Evolutionary conservation across 2,329 filamentous ascomycete genomes (phyloP).

Genomic region (Ophiobolus disseminans): DNA sequence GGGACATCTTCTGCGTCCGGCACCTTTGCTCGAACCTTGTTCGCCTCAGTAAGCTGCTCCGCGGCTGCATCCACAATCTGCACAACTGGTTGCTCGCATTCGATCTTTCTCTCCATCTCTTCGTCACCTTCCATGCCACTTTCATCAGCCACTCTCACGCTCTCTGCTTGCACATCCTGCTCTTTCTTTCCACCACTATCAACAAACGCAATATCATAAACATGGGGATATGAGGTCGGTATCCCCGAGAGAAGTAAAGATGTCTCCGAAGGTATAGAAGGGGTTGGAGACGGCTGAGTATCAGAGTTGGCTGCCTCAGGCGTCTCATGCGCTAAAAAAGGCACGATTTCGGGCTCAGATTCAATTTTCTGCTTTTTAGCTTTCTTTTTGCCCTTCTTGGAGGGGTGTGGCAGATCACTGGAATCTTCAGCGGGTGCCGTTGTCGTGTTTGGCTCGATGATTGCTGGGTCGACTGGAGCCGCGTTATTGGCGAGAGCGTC

Average conservation of each 20-base stretch:
- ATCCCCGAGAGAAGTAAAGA: slow-evolving; percentile 37
- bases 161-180: slow-evolving; percentile 7
- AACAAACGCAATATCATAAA: slow-evolving; percentile 34
- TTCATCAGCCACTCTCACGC: slow-evolving; percentile 7
- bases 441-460: neutral
- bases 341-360: slow-evolving; percentile 12
- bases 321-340: slow-evolving; percentile 45
- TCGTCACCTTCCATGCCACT: neutral
- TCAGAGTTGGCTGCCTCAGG: slow-evolving; percentile 42
- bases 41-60: slow-evolving; percentile 11
- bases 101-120: slow-evolving; percentile 3
- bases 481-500: neutral
- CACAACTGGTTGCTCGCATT: slow-evolving; percentile 1
- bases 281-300: slow-evolving; percentile 39
- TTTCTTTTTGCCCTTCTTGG: slow-evolving; percentile 28
- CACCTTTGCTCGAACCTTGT: neutral
- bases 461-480: neutral
- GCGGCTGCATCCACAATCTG: slow-evolving; percentile 7
- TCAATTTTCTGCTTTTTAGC: slow-evolving; percentile 24
- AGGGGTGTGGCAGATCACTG: neutral
- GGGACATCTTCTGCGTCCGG: too few relatives aligned
- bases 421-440: neutral
- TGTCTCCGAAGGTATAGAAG: slow-evolving; percentile 38
- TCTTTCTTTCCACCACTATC: slow-evolving; percentile 19
- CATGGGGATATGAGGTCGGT: slow-evolving; percentile 38